Percentiles rank a stretch among this genome's conserved stretches.
Evolutionary conservation across 2,329 filamentous ascomycete genomes (phyloP).

Genomic region (Monosporascus sp.): DNA sequence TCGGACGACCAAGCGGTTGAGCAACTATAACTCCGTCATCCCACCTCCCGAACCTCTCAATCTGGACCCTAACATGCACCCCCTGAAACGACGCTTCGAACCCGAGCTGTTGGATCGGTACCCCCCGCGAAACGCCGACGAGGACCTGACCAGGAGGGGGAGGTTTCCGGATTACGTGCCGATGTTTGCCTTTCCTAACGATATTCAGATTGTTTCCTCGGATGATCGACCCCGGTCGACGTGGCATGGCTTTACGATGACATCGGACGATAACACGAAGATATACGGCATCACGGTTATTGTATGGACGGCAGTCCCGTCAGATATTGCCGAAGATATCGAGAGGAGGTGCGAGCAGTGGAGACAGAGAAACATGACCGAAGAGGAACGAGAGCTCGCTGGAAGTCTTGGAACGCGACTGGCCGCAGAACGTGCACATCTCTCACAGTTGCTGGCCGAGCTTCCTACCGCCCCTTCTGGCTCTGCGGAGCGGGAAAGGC

Average conservation of each 20-base stretch:
- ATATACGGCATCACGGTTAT: constrained; percentile 88
- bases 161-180: constrained; percentile 95
- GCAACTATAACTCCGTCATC: constrained; percentile 98
- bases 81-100: constrained; percentile 87
- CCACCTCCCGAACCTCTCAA: constrained; percentile 88
- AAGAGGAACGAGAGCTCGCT: constrained; percentile 85
- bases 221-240: constrained; percentile 92
- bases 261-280: constrained; percentile 83
- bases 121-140: constrained; percentile 73
- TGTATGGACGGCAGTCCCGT: constrained; percentile 84
- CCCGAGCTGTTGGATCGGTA: constrained; percentile 95
- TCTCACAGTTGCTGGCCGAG: constrained; percentile 81
- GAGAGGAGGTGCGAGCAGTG: constrained; percentile 77
- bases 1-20: constrained; percentile 81
- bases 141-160: constrained; percentile 74
- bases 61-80: constrained; percentile 88
- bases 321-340: constrained; percentile 75
- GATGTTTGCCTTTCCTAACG: constrained; percentile 99
- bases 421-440: constrained; percentile 78
- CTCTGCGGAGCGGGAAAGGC: constrained; percentile 69
- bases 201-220: constrained; percentile 92
- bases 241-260: constrained; percentile 99
- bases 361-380: constrained; percentile 84
- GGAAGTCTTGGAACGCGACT: constrained; percentile 85
- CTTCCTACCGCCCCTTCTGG: constrained; percentile 77